A percentile compares a stretch with the other conserved stretches of the same genome.
phyloP scores from a whole-genome alignment of 2,329 filamentous ascomycete species.

The Ophiocordyceps unilateralis region DNA sequence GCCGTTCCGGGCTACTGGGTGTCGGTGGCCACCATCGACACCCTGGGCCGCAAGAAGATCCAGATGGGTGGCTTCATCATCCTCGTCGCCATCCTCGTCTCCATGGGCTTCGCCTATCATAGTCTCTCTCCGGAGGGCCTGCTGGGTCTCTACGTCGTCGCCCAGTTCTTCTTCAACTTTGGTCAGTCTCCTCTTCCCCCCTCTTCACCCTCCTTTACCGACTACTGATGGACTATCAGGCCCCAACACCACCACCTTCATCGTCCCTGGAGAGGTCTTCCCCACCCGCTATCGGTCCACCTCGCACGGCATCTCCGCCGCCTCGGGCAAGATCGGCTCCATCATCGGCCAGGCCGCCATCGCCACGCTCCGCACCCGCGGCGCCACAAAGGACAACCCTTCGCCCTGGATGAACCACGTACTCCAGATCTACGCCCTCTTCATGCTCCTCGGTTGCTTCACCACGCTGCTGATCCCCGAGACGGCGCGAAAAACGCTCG shows the following conservation, averaged over 20 bases:
- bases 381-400: constrained; percentile 19
- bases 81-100: constrained; percentile 41
- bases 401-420: constrained; percentile 61
- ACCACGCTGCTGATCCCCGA: constrained; percentile 56
- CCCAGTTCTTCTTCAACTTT: constrained; percentile 44
- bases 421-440: constrained; percentile 56
- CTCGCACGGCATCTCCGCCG: constrained; percentile 39
- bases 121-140: constrained; percentile 33
- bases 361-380: constrained; percentile 30
- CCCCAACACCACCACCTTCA: constrained; percentile 39
- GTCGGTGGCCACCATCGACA: constrained; percentile 58
- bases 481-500: constrained; percentile 58
- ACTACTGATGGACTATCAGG: constrained; percentile 8
- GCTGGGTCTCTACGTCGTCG: constrained; percentile 35
- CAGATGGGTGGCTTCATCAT: constrained; percentile 48
- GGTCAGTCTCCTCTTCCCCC: constrained; percentile 9
- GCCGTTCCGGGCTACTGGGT: constrained; percentile 74
- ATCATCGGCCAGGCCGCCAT: constrained; percentile 42
- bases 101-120: constrained; percentile 47
- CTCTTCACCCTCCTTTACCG: not conserved
- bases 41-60: constrained; percentile 59
- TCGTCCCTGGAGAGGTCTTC: constrained; percentile 39
- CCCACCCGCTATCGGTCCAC: constrained; percentile 39
- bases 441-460: constrained; percentile 58
- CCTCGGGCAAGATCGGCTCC: constrained; percentile 36